Evolutionary conservation across 768 basidiomycete species (phyloP).

Genomic region (Auricularia cornea): DNA sequence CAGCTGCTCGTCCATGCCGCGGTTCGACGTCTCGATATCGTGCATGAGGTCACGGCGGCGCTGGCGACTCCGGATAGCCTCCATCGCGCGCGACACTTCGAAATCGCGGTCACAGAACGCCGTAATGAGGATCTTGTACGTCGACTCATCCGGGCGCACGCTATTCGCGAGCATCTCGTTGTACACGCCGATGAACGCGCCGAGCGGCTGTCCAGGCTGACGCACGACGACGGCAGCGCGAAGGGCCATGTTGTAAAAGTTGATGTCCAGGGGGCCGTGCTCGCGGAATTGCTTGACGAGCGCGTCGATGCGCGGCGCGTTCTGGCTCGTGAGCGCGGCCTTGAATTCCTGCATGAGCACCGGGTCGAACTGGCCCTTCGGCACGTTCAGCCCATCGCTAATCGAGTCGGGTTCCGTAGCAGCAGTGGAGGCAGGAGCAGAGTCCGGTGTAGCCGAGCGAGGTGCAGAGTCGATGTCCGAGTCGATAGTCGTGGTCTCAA

Average conservation of each 20-base stretch:
- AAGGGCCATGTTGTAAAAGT: conserved; percentile 58
- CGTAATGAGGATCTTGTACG: conserved; percentile 53
- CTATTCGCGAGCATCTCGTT: conserved; percentile 57
- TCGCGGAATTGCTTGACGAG: conserved; percentile 3
- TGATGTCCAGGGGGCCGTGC: conserved; percentile 20
- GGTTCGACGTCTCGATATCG: conserved; percentile 14
- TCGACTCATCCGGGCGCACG: conserved; percentile 51
- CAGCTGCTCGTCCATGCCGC: conserved; percentile 27
- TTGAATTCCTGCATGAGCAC: background rate
- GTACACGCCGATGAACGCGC: conserved; percentile 56
- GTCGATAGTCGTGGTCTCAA: too few species aligned
- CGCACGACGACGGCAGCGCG: conserved; percentile 42
- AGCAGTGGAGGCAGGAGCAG: conserved; percentile 13
- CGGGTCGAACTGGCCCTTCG: background rate
- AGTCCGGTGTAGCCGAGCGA: background rate
- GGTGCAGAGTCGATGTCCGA: background rate
- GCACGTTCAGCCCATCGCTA: background rate
- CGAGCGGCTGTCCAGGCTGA: conserved; percentile 42
- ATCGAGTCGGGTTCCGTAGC: conserved; percentile 3
- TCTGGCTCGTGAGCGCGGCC: background rate
- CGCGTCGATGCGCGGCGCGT: background rate
- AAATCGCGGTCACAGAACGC: conserved; percentile 59
- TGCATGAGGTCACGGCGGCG: conserved; percentile 27
- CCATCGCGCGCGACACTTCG: conserved; percentile 46
- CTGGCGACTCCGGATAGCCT: conserved; percentile 33